Evolutionary conservation across 345 rosid genomes (phyloP), one percentile per base, ranked within the genome.

Genomic region (Arabidopsis arenosa): DNA sequence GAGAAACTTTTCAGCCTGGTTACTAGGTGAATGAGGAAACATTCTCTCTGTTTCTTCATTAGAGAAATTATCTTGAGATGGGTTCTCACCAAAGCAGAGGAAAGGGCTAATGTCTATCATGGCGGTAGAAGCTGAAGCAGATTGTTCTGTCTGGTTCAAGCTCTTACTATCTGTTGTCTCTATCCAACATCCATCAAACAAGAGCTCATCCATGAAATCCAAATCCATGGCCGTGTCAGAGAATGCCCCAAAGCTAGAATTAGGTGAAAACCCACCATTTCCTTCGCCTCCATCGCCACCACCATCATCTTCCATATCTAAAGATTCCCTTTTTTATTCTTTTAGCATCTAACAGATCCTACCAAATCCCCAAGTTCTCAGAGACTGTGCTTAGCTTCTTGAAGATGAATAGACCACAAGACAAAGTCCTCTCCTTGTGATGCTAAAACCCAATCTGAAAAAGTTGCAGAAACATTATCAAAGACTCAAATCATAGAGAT

Each of bases 161-260:
- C 73, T 74, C 21, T 80, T 74, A 39, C 77, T 80, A 78, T 85
- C 89, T 5, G 84, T 76, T 60, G 91, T 78, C 87, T 90, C 89
- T 36, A 91, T 48, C 92, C 94, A 90, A 82, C 96, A 88, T 35
- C 98, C 91, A 72, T 88, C 95, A 59, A 78, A 79, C 84, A 91
- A 84, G 71, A 91, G 89, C 74, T 93, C 88, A 75, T 93, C 93
- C 93, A 93, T 83, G 73, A 89, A 86, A 82, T 91, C 93, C 82
- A 93, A 83, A 84, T 93, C 96, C 93, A 90, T 83, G 79, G 89
- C 80, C 47, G 85, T 56, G 30, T 80, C 89, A 9, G 81, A 70
- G 69, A 86, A 80, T 76, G 67, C 79, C 69, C 82, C 85, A 72
- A 77, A 69, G 43, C 79, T 41, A 73, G 90, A 83, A 74, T 63